Conservation (phyloP, 208 protist species). For the Naegleria fowleri region DNA sequence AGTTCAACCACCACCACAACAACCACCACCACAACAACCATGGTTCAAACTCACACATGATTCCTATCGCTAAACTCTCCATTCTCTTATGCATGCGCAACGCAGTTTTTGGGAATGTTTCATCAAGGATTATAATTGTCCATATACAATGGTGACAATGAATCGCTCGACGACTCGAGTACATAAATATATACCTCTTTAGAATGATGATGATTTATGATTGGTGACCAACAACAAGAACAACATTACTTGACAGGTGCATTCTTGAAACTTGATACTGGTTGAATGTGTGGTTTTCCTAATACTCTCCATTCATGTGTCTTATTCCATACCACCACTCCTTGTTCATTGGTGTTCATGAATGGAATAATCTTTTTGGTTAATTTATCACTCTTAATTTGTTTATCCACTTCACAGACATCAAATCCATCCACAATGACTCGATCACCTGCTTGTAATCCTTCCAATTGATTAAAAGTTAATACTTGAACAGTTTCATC, state of each 20-base stretch:
- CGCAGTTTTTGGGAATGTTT: too few species aligned
- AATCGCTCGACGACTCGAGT: too few species aligned
- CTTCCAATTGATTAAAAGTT: not conserved
- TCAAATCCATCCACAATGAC: not conserved
- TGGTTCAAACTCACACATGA: too few species aligned
- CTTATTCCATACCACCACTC: not conserved
- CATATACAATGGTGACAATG: too few species aligned
- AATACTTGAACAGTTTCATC: not conserved
- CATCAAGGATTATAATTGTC: too few species aligned
- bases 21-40: too few species aligned
- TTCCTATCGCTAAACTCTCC: too few species aligned
- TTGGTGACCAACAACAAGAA: too few species aligned
- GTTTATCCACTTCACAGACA: not conserved
- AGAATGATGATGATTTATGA: too few species aligned
- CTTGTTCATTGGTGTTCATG: not conserved
- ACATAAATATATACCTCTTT: too few species aligned
- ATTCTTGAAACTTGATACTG: not conserved
- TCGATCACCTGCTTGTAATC: not conserved
- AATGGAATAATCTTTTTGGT: not conserved
- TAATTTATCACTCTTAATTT: conserved; percentile 1
- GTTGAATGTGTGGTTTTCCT: not conserved
- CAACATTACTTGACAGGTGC: not conserved
- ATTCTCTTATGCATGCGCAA: too few species aligned
- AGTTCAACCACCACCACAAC: too few species aligned
- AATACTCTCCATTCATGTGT: not conserved